Conservation (phyloP, 2,329 filamentous ascomycete genomes). For the Scytalidium lignicola region DNA sequence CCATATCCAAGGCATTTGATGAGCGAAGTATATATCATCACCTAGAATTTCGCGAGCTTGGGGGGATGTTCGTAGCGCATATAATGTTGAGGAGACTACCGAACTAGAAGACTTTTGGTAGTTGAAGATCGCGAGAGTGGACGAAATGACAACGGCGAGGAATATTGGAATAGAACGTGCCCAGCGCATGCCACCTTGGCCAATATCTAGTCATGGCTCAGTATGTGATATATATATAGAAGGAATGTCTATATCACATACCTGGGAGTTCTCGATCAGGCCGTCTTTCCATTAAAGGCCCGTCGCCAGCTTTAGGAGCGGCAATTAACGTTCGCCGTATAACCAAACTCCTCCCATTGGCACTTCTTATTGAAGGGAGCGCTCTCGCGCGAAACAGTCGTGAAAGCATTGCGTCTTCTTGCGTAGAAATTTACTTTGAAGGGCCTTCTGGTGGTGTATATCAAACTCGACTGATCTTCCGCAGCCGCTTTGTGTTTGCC, state of each 20-base stretch:
- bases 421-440: not conserved
- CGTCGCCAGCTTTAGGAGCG: conserved; percentile 54
- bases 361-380: conserved; percentile 8
- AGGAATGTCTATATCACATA: conserved; percentile 27
- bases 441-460: not conserved
- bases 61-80: conserved; percentile 78
- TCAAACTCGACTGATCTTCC: not conserved
- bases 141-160: conserved; percentile 61
- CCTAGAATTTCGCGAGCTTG: conserved; percentile 73
- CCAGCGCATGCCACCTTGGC: conserved; percentile 47
- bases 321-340: conserved; percentile 45
- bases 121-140: conserved; percentile 91
- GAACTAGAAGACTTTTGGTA: conserved; percentile 93
- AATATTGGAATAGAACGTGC: conserved; percentile 76
- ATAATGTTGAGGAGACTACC: conserved; percentile 82
- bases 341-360: conserved; percentile 11
- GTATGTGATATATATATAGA: not conserved
- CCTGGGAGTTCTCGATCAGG: conserved; percentile 63
- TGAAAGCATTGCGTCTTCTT: conserved; percentile 20
- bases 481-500: conserved; percentile 5
- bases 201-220: conserved; percentile 15
- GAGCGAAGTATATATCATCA: conserved; percentile 78
- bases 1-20: conserved; percentile 76
- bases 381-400: conserved; percentile 22
- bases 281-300: conserved; percentile 59